A percentile compares a stretch with the other conserved stretches of the same genome.
Evolutionary conservation across 306 rosid species (phyloP).

Genomic region (Sechiopsis laciniata): DNA sequence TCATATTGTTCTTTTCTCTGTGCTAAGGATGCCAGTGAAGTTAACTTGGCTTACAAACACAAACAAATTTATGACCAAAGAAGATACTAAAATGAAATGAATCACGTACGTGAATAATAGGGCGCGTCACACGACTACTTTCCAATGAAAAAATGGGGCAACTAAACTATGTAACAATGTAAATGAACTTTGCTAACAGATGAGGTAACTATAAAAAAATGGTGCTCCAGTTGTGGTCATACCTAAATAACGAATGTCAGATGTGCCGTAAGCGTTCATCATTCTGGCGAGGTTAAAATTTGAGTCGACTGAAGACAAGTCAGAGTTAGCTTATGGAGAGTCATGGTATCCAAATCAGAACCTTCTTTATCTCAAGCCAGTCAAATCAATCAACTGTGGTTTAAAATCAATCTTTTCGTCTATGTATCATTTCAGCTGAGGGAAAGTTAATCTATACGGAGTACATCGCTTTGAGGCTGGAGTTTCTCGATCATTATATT

Average conservation of each 20-base stretch:
- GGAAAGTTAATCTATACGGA: conserved; percentile 75
- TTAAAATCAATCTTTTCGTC: conserved; percentile 25
- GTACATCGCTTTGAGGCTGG: conserved; percentile 53
- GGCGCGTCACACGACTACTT: conserved; percentile 11
- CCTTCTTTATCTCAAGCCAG: conserved; percentile 16
- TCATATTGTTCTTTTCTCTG: background rate
- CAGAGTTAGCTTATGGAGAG: conserved; percentile 32
- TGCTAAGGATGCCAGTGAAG: conserved; percentile 11
- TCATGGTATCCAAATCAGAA: conserved; percentile 24
- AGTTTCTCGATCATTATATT: conserved; percentile 61
- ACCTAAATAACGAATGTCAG: background rate
- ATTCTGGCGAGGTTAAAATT: conserved; percentile 18
- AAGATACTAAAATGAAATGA: conserved; percentile 13
- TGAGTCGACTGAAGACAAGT: conserved; percentile 30
- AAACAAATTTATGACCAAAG: conserved; percentile 5
- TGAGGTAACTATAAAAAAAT: conserved; percentile 17
- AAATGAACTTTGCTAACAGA: conserved; percentile 7
- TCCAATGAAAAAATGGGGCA: conserved; percentile 15
- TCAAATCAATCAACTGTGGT: conserved; percentile 3
- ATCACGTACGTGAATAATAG: conserved; percentile 8
- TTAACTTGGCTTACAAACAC: background rate
- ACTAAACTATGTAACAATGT: conserved; percentile 8
- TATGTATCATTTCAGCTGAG: conserved; percentile 36
- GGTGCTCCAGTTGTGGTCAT: background rate
- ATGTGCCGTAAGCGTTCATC: background rate